Conservation (phyloP, 106 monocot species). For the Iris macrosiphon region DNA sequence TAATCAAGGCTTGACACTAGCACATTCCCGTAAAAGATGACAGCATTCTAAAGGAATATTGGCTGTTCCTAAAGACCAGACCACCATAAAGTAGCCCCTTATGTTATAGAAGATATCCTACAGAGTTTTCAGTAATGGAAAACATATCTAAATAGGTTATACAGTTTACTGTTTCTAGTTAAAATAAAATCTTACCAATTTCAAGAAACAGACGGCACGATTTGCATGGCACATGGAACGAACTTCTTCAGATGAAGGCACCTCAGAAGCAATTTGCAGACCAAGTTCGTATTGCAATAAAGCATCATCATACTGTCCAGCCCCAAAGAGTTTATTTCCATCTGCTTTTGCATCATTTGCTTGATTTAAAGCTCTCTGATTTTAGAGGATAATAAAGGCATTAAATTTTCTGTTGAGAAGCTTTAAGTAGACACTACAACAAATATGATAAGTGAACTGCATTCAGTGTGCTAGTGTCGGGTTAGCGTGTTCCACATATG, state of each 20-base stretch:
- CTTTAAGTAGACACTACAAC: not conserved
- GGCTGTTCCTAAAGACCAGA: too few relatives aligned
- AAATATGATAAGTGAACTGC: not conserved
- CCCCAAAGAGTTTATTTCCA: slow-evolving; percentile 63
- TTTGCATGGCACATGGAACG: slow-evolving; percentile 75
- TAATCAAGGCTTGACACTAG: too few relatives aligned
- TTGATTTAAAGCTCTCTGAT: slow-evolving; percentile 51
- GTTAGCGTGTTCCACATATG: too few relatives aligned
- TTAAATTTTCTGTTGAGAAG: not conserved
- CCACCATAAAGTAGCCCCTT: too few relatives aligned
- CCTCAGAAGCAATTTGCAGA: slow-evolving; percentile 60
- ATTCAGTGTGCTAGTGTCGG: too few relatives aligned
- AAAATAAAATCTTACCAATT: slow-evolving; percentile 43
- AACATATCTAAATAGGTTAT: too few relatives aligned
- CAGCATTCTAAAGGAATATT: too few relatives aligned
- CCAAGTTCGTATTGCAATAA: slow-evolving; percentile 57
- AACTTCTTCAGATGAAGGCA: slow-evolving; percentile 55
- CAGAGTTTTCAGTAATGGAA: too few relatives aligned
- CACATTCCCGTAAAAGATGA: too few relatives aligned
- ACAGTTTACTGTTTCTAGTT: too few relatives aligned
- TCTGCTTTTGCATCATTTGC: slow-evolving; percentile 69
- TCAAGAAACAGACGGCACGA: slow-evolving; percentile 66
- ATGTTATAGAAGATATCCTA: too few relatives aligned
- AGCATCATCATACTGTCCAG: slow-evolving; percentile 61
- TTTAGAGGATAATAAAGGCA: not conserved